Evolutionary conservation across 73 alveolate genomes (phyloP).

Genomic region (Paraurostyla sp.): DNA sequence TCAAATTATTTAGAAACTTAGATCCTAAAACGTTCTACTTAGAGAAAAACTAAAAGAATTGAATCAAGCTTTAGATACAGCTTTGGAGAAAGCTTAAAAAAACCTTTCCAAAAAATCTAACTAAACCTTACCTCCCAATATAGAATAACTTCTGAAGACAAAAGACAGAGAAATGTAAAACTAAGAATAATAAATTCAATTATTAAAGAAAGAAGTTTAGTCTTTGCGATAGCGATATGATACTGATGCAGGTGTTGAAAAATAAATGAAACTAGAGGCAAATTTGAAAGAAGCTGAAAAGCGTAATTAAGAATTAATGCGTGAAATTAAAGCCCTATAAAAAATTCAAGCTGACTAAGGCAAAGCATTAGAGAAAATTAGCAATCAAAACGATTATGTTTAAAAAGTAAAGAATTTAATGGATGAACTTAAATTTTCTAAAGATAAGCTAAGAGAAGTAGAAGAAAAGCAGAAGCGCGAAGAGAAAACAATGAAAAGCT

Average conservation of each 20-base stretch:
- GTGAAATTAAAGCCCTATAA: constrained; percentile 53
- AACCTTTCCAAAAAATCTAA: background rate
- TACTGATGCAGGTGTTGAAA: constrained; percentile 37
- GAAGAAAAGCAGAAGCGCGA: constrained; percentile 22
- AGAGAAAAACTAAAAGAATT: constrained; percentile 23
- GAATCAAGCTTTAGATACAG: constrained; percentile 2
- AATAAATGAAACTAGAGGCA: constrained; percentile 28
- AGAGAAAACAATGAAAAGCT: constrained; percentile 30
- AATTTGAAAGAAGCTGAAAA: constrained; percentile 56
- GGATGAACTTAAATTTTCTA: constrained; percentile 49
- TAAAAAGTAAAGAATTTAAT: constrained; percentile 8
- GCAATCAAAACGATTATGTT: constrained; percentile 5
- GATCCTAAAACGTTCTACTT: background rate
- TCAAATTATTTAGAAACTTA: background rate
- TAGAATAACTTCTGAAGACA: background rate
- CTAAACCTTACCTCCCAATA: constrained; percentile 26
- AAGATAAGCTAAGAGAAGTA: background rate
- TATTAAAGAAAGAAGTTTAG: constrained; percentile 23
- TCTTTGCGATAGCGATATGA: background rate
- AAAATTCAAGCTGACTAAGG: constrained; percentile 44
- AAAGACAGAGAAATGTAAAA: constrained; percentile 27
- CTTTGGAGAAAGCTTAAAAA: constrained; percentile 19
- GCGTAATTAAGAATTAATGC: constrained; percentile 10
- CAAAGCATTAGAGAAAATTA: constrained; percentile 56
- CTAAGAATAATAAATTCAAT: constrained; percentile 29